A percentile compares a stretch with the other conserved stretches of the same genome.
These are phyloP conservation scores for Elasticomyces elasticus DNA, from an alignment of 495 filamentous ascomycete species.

Conservation along the genomic window DNA sequence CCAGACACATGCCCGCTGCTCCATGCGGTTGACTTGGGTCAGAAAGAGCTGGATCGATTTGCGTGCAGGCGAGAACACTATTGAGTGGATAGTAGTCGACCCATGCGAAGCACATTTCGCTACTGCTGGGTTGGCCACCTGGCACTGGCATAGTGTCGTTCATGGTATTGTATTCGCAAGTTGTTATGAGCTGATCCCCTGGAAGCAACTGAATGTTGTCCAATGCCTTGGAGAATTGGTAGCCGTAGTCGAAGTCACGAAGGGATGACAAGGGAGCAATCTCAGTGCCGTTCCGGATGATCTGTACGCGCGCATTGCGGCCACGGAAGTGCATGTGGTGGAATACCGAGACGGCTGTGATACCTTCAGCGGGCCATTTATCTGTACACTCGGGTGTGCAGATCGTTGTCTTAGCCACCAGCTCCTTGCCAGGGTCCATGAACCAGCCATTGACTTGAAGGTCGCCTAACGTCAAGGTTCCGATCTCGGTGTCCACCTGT, in stretches of 20 bases:
- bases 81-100: conserved; percentile 11
- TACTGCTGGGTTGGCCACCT: background rate
- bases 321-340: conserved; percentile 11
- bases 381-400: conserved; percentile 11
- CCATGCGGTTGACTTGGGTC: background rate
- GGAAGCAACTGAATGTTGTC: conserved; percentile 5
- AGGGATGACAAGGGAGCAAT: conserved; percentile 2
- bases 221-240: conserved; percentile 5
- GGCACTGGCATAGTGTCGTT: conserved; percentile 5
- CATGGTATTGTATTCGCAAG: conserved; percentile 5
- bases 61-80: conserved; percentile 9
- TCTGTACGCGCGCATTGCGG: conserved; percentile 4
- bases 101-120: conserved; percentile 12
- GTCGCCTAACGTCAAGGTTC: conserved; percentile 10
- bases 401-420: conserved; percentile 4
- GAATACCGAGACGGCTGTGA: conserved; percentile 6
- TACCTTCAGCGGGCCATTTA: conserved; percentile 6
- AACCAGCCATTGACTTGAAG: conserved; percentile 9
- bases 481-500: conserved; percentile 5
- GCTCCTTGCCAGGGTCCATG: conserved; percentile 1
- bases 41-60: background rate
- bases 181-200: conserved; percentile 7
- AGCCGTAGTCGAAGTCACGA: conserved; percentile 13
- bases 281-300: conserved; percentile 9
- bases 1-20: background rate